Evolutionary conservation across 805 yeast species (phyloP).

Genomic region (Pichia nakasei): DNA sequence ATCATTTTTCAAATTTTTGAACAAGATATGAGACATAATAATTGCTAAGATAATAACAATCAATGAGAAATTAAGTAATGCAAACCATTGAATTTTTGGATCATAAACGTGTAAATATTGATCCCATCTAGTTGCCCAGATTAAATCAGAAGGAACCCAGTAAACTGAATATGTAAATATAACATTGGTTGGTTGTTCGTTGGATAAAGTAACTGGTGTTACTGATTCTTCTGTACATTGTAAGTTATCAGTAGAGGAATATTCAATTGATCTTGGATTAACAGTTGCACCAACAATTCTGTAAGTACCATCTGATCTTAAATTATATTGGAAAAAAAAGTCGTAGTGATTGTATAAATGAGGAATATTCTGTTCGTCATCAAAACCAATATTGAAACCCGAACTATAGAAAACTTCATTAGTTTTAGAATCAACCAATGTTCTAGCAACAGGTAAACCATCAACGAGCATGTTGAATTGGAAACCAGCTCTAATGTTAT

Average conservation of each 20-base stretch:
- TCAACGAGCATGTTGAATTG: slow-evolving; percentile 89
- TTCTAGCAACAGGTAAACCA: slow-evolving; percentile 86
- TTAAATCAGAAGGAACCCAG: slow-evolving; percentile 60
- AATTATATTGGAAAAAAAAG: slow-evolving; percentile 73
- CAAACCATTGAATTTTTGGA: slow-evolving; percentile 94
- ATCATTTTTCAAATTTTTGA: slow-evolving; percentile 76
- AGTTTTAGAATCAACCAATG: slow-evolving; percentile 48
- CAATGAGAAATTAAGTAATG: slow-evolving; percentile 76
- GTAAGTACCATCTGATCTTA: slow-evolving; percentile 53
- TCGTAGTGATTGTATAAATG: slow-evolving; percentile 76
- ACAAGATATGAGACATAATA: slow-evolving; percentile 69
- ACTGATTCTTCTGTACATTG: slow-evolving; percentile 20
- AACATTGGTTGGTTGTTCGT: slow-evolving; percentile 48
- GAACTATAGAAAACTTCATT: slow-evolving; percentile 58
- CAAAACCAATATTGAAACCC: slow-evolving; percentile 73
- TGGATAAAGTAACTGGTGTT: slow-evolving; percentile 39
- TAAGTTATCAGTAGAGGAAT: slow-evolving; percentile 11
- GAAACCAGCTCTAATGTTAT: slow-evolving; percentile 75
- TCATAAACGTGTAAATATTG: slow-evolving; percentile 86
- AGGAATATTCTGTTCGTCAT: slow-evolving; percentile 45
- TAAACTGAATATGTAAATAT: slow-evolving; percentile 75
- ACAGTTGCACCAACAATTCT: slow-evolving; percentile 91
- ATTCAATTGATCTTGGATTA: slow-evolving; percentile 47
- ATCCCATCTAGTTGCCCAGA: slow-evolving; percentile 99
- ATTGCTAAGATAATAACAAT: slow-evolving; percentile 70